These are phyloP conservation scores for Stephanodiscus minutulus DNA, from an alignment of 108 stramenopile genomes.

Conservation along the genomic window DNA sequence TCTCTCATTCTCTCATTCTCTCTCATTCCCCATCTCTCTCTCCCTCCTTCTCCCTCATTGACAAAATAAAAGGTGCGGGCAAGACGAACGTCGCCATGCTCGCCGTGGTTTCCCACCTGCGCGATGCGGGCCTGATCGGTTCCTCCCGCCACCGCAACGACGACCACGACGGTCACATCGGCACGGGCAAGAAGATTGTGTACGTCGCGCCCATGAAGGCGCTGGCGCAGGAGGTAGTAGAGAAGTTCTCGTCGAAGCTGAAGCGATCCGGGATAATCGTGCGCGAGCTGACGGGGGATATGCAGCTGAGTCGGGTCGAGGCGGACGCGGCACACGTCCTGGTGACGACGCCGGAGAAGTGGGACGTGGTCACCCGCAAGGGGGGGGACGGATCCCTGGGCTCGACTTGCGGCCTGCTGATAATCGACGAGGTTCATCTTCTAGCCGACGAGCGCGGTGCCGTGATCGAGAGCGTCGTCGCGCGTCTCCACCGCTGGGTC, in stretches of 20 bases:
- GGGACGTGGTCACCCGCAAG: conserved; percentile 84
- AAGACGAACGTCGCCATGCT: conserved; percentile 98
- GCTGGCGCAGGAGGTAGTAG: conserved; percentile 98
- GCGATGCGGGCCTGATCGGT: conserved; percentile 76
- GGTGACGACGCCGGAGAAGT: conserved; percentile 95
- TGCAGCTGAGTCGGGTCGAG: conserved; percentile 95
- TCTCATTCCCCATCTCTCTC: not conserved
- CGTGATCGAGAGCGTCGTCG: conserved; percentile 98
- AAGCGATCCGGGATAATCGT: conserved; percentile 88
- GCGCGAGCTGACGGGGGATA: conserved; percentile 97
- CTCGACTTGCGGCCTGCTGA: conserved; percentile 91
- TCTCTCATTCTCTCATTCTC: too few relatives aligned
- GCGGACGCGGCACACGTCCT: conserved; percentile 91
- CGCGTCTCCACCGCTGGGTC: conserved; percentile 92
- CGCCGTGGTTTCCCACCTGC: conserved; percentile 81
- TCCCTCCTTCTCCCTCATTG: not conserved
- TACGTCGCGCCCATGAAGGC: conserved; percentile 99
- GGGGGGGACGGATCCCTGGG: conserved; percentile 91
- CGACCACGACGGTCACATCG: conserved; percentile 43
- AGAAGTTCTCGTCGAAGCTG: conserved; percentile 93
- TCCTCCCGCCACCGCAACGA: conserved; percentile 23
- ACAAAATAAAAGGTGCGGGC: conserved; percentile 54
- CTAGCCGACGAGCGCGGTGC: conserved; percentile 98
- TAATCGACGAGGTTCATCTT: conserved; percentile 97
- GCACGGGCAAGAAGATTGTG: conserved; percentile 82